These are phyloP conservation scores for Aspergillus campestris DNA, from an alignment of 495 filamentous ascomycete species.

Conservation along the genomic window DNA sequence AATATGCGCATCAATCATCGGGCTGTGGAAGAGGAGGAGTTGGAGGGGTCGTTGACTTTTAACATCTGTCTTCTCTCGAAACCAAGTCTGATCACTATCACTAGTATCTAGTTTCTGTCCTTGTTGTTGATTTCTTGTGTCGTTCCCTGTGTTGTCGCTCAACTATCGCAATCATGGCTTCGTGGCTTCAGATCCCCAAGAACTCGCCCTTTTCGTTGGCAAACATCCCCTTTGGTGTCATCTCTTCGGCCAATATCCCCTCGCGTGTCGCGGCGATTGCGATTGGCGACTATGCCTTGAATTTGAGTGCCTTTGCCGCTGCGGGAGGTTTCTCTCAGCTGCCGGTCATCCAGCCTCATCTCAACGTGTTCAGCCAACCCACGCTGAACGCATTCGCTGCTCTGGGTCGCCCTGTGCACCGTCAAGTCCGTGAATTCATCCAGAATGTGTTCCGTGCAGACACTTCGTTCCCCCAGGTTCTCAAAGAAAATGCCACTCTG, in stretches of 20 bases:
- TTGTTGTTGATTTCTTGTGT: not conserved
- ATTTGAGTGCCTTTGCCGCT: constrained; percentile 58
- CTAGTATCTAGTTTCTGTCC: not conserved
- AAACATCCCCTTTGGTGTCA: constrained; percentile 92
- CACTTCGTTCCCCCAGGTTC: constrained; percentile 49
- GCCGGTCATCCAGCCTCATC: constrained; percentile 47
- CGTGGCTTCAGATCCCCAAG: constrained; percentile 59
- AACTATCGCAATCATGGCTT: constrained; percentile 36
- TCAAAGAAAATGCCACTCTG: constrained; percentile 48
- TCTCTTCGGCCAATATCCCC: constrained; percentile 47
- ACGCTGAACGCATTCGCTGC: constrained; percentile 79
- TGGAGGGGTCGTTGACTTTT: constrained; percentile 2
- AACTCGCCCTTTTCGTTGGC: constrained; percentile 71
- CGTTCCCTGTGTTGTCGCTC: not conserved
- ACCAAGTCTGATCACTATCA: too few relatives aligned
- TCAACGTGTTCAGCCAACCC: constrained; percentile 55
- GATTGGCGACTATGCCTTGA: constrained; percentile 69
- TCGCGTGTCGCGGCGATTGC: constrained; percentile 63
- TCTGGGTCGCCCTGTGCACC: constrained; percentile 63
- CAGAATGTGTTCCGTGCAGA: constrained; percentile 59
- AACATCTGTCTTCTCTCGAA: not conserved
- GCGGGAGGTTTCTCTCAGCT: constrained; percentile 53
- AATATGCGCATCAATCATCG: not conserved
- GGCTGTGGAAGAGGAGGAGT: constrained; percentile 2
- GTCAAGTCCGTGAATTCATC: constrained; percentile 62